Conservation (phyloP, 164 flowering plant genomes). For the Chimonanthus salicifolius region DNA sequence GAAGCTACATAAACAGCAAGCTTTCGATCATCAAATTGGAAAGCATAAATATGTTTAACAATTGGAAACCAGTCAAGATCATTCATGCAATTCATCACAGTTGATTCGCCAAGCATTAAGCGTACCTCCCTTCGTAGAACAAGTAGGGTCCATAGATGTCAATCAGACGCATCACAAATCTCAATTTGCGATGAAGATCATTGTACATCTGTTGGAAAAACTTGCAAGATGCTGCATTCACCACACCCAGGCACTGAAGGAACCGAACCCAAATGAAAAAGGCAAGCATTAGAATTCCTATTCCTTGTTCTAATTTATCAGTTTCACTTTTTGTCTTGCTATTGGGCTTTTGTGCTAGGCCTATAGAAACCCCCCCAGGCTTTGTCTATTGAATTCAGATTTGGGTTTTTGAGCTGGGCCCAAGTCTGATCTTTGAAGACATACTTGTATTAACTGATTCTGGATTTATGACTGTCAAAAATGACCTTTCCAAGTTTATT, state of each 20-base stretch:
- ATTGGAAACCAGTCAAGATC: not conserved
- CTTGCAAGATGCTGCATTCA: slow-evolving; percentile 35
- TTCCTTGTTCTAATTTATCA: no score
- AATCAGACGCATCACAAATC: slow-evolving; percentile 31
- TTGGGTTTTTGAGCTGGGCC: not conserved
- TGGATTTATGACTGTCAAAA: no score
- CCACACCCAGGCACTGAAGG: slow-evolving; percentile 32
- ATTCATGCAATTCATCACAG: not conserved
- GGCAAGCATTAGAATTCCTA: not conserved
- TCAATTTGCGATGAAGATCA: slow-evolving; percentile 36
- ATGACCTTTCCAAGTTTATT: no score
- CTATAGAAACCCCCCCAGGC: not conserved
- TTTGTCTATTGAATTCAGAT: not conserved
- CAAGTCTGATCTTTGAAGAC: no score
- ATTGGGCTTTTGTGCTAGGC: no score
- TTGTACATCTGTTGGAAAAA: slow-evolving; percentile 17
- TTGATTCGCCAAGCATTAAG: not conserved
- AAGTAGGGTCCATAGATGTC: slow-evolving; percentile 55
- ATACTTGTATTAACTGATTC: no score
- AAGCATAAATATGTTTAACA: not conserved
- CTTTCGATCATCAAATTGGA: not conserved
- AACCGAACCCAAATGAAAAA: not conserved
- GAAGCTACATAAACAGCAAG: slow-evolving; percentile 30
- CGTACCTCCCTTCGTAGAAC: slow-evolving; percentile 53
- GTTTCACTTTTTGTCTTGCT: not conserved